Evolutionary conservation across 768 basidiomycete species (phyloP).

Genomic region (Boletus patriciae): DNA sequence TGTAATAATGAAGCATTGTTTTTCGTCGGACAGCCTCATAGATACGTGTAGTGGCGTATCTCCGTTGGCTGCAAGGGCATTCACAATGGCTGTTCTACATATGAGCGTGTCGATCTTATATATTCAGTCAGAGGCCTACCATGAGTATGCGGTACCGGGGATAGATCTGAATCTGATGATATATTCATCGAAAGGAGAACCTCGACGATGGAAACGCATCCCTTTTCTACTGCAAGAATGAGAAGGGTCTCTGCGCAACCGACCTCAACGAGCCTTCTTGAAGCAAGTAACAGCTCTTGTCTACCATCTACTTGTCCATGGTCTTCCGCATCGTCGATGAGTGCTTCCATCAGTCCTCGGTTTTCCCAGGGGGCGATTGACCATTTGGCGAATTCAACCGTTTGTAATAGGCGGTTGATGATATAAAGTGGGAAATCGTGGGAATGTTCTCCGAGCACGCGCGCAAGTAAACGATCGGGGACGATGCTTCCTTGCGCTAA

Average conservation of each 20-base stretch:
- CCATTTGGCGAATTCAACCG: neutral
- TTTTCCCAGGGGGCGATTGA: neutral
- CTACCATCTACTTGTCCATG: neutral
- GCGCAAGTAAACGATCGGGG: neutral
- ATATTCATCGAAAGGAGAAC: neutral
- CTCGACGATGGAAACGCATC: neutral
- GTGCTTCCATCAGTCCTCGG: neutral
- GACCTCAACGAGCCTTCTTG: neutral
- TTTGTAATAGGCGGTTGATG: neutral
- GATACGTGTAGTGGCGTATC: neutral
- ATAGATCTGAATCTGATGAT: neutral
- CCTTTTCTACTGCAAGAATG: neutral
- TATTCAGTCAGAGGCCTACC: too few species aligned
- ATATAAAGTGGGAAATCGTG: neutral
- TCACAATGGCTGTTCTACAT: too few species aligned
- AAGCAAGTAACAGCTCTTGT: neutral
- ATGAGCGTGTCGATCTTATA: too few species aligned
- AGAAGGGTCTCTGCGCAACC: neutral
- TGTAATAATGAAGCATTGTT: neutral
- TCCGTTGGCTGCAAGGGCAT: neutral
- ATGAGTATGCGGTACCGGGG: too few species aligned
- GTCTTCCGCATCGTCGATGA: conserved; percentile 2
- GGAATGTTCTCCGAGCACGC: neutral
- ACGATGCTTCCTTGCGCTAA: neutral
- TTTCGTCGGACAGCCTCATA: neutral